Conservation (phyloP, 306 rosid species). For the Casuarina cunninghamiana region DNA sequence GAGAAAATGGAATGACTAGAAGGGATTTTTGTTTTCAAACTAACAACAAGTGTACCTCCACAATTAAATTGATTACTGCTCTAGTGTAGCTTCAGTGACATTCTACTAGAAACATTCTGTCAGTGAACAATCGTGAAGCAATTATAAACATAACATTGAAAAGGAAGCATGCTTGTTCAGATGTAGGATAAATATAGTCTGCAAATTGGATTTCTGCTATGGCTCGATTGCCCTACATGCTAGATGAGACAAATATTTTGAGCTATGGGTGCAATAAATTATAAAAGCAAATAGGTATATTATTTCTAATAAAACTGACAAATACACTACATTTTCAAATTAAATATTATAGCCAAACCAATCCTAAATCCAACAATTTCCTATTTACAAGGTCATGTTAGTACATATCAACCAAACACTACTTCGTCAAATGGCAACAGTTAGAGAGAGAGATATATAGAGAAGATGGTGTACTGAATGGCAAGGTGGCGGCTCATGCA, state of each 20-base stretch:
- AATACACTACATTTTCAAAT: slow-evolving; percentile 29
- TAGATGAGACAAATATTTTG: slow-evolving; percentile 25
- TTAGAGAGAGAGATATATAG: not conserved
- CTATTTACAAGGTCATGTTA: slow-evolving; percentile 37
- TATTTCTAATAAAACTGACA: slow-evolving; percentile 6
- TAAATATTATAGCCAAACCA: slow-evolving; percentile 96
- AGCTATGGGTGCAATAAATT: slow-evolving; percentile 6
- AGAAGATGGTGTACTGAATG: too few relatives aligned
- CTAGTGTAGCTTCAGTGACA: slow-evolving; percentile 96
- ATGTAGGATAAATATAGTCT: slow-evolving; percentile 92
- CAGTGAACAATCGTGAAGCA: slow-evolving; percentile 15
- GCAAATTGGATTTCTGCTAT: slow-evolving; percentile 99
- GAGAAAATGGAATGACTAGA: slow-evolving; percentile 16
- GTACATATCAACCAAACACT: not conserved
- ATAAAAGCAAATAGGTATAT: slow-evolving; percentile 2
- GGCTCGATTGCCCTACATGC: slow-evolving; percentile 78
- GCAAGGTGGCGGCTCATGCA: too few relatives aligned
- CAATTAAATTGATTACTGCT: slow-evolving; percentile 96
- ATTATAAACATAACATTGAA: slow-evolving; percentile 19
- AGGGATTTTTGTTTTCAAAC: not conserved
- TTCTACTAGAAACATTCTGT: slow-evolving; percentile 55
- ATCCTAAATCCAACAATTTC: slow-evolving; percentile 96
- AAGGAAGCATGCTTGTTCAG: slow-evolving; percentile 80
- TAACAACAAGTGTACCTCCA: slow-evolving; percentile 59
- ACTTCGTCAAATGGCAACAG: not conserved